Evolutionary conservation across 768 basidiomycete species (phyloP), one percentile per base, ranked within the genome.

Genomic region (Filobasidium wieringae): DNA sequence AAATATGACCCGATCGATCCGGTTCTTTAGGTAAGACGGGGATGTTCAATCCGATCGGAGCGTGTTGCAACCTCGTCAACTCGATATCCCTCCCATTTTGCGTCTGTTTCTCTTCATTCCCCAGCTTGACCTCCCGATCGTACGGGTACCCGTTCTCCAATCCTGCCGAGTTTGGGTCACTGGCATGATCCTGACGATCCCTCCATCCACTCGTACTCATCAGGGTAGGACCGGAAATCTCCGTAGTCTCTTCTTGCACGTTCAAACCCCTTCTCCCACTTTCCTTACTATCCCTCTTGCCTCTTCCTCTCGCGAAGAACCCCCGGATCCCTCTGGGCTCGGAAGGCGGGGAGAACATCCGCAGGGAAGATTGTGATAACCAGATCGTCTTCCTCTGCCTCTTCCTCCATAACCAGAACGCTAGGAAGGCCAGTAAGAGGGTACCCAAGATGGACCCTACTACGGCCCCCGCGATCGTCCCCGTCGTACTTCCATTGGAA

Each of bases 381-480:
- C 43, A 47, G 19, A 47, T 12, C 43, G 43, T 24, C 29, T 47
- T 47, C n/a, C 24, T 47, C n/a, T 47, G 43, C 14, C 24, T 47
- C n/a, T 47, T 47, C n/a, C 43, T 47, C 43, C 43, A 47, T 19
- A 47, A 47, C 43, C 43, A 47, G n/a, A 47, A 47, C 11, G 43
- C 24, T 26, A 47, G 4, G 43, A 47, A 47, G 43, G 43, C 43
- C 15, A 47, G 43, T 11, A 47, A 17, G 22, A 47, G 29, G 17
- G 43, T 47, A 3, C 43, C 43, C 22, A 14, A 19, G 43, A 47
- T 47, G 14, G 43, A 19, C 7, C 43, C 43, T 19, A 47, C n/a
- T 12, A 47, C 43, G 43, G 29, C 24, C 22, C 43, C 43, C 7
- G 43, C 43, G 24, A 47, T 26, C 4, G 43, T 47, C 12, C 43